phyloP scores from a whole-genome alignment of 2,329 filamentous ascomycete species.

The Boeremia lycopersici region DNA sequence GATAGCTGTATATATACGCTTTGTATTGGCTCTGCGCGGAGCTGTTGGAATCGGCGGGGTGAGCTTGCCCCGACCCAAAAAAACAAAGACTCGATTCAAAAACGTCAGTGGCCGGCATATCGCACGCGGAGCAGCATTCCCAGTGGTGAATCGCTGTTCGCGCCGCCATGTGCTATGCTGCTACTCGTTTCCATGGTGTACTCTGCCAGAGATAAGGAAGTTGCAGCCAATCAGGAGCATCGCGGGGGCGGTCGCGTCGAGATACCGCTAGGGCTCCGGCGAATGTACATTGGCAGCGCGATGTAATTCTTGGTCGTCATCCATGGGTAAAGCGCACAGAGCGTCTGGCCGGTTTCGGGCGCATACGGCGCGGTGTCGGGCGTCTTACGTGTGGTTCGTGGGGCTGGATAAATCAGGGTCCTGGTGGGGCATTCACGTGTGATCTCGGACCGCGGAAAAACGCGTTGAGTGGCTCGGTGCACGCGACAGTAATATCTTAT shows the following conservation, averaged over 20 bases:
- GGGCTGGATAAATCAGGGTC: constrained; percentile 7
- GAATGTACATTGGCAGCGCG: constrained; percentile 18
- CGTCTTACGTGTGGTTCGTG: constrained; percentile 10
- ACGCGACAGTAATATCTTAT: constrained; percentile 7
- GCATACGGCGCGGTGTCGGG: constrained; percentile 19
- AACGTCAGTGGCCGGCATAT: constrained; percentile 66
- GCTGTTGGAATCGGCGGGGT: constrained; percentile 26
- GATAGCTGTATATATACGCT: constrained; percentile 37
- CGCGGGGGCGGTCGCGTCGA: constrained; percentile 33
- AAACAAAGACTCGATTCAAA: constrained; percentile 54
- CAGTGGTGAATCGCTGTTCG: constrained; percentile 35
- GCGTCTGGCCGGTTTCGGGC: constrained; percentile 24
- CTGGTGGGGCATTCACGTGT: constrained; percentile 16
- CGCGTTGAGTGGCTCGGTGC: constrained; percentile 7
- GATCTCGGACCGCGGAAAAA: constrained; percentile 12
- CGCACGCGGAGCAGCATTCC: constrained; percentile 68
- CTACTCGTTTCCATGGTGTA: constrained; percentile 44
- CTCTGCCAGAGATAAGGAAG: constrained; percentile 41
- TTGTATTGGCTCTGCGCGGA: constrained; percentile 16
- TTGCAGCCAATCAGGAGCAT: constrained; percentile 34
- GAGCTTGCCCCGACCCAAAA: constrained; percentile 18
- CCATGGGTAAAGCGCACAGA: constrained; percentile 7
- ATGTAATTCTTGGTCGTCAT: constrained; percentile 40
- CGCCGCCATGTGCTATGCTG: constrained; percentile 27
- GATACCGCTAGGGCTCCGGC: constrained; percentile 30